Evolutionary conservation across 2,329 filamentous ascomycete species (phyloP).

Genomic region (Aureobasidium sp.): DNA sequence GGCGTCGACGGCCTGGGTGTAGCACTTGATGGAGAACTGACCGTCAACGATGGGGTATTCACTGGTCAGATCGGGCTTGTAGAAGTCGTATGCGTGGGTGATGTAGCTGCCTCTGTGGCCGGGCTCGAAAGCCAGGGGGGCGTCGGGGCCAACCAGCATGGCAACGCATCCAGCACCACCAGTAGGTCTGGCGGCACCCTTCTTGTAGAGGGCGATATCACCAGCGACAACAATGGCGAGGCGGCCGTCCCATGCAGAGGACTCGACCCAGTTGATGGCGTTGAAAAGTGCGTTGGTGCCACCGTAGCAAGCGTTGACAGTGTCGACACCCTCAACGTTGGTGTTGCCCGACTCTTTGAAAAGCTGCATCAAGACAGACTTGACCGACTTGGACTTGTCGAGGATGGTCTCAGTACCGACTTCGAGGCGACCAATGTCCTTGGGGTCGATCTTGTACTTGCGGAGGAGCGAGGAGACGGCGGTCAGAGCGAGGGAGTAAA

Average conservation of each 20-base stretch:
- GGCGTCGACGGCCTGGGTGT: conserved; percentile 45
- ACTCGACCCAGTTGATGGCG: conserved; percentile 48
- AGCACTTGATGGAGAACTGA: conserved; percentile 48
- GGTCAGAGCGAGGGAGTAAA: conserved; percentile 48
- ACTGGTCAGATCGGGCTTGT: conserved; percentile 49
- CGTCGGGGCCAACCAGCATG: conserved; percentile 47
- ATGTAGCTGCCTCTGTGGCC: conserved; percentile 46
- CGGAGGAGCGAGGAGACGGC: conserved; percentile 45
- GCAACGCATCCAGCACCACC: conserved; percentile 48
- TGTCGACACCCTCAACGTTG: conserved; percentile 49
- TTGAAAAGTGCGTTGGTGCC: conserved; percentile 51
- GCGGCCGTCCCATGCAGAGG: conserved; percentile 47
- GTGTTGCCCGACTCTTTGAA: conserved; percentile 46
- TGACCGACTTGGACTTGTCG: conserved; percentile 51
- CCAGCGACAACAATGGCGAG: conserved; percentile 47
- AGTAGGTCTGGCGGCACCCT: conserved; percentile 47
- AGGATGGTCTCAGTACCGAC: conserved; percentile 49
- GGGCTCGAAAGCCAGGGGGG: conserved; percentile 44
- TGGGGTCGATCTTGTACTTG: conserved; percentile 47
- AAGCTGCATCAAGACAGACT: conserved; percentile 48
- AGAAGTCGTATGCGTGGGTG: conserved; percentile 48
- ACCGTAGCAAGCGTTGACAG: conserved; percentile 49
- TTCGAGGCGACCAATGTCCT: conserved; percentile 45
- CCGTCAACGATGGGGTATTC: conserved; percentile 49
- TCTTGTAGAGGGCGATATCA: conserved; percentile 50